Base-by-base conservation (phyloP, 805 yeast genomes). In the Candida ponderosae region DNA sequence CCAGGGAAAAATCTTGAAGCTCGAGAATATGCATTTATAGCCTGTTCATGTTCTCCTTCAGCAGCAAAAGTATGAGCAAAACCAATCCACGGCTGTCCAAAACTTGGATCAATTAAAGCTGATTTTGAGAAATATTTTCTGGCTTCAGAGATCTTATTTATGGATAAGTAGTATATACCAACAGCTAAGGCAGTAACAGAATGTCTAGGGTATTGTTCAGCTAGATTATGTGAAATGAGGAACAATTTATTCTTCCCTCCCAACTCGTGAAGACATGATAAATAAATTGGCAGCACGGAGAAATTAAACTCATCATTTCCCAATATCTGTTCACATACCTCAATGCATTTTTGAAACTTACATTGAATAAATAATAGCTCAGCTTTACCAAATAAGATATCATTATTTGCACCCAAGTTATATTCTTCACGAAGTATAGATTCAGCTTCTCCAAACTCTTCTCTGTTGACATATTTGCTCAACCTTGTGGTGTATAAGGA, bases 11-110 rank as follows among this genome's bases (percentile, higher is more conserved):
- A 69, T 43, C 96, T 66, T 1, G 96, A 87, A 0, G 97, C 97
- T 11, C 95, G 89, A 2, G 97, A 89, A 59, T 89, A 93, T 0
- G 97, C 97, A 39, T 96, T 82, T 18, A 93, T 82, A 2, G 97
- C 97, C 59, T 93, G 97, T 57, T 93, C 99, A 57, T 93, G 97
- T 59, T 93, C 99, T n/a, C 96, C 95, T 57, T 93, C 98, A 3
- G 85, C 81, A 0, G 96, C 96, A 72, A 89, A 93, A 0, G 97
- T 89, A 53, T 90, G 97, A 1, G 97, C 97, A 63, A 93, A 93
- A 3, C 97, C 98, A 26, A 93, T 79, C 98, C 98, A 93, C 2
- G 97, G 95, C 36, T 85, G 90, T 0, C 93, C 94, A 62, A 85
- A 88, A 46, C 80, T 84, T 3, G 98, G 94, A 50, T 87, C 82